Evolutionary conservation across 2,329 filamentous ascomycete genomes (phyloP), one percentile per base, ranked within the genome.

Genomic region (Colletotrichum viniferum): DNA sequence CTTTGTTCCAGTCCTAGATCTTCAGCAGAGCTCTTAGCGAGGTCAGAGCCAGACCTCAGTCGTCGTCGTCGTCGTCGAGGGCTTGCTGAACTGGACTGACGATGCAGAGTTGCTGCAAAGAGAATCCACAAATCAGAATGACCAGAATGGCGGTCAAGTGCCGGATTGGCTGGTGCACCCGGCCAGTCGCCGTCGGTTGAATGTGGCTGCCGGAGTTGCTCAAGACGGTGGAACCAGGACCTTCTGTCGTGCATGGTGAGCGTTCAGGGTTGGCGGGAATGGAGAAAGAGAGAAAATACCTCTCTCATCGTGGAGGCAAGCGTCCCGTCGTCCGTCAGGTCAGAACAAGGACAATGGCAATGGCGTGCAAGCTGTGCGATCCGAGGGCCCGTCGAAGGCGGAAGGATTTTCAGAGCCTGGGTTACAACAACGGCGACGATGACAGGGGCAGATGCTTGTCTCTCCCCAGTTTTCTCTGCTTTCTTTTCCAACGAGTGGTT

Each of bases 61-160:
- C 38, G 16, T 43, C 43, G 14, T 36, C 34, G 14, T 34, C 28
- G 43, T 43, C 43, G 14, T 36, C 34, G 14, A n/a, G 18, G 21
- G 30, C 48, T 26, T 24, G 36, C 18, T 68, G n/a, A 34, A 48
- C 56, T 60, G 24, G 24, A 36, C 56, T 24, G 55, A 71, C 36
- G 34, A 71, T 26, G 24, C 28, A 30, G 24, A 7, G 7, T 32
- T 48, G 21, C 62, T 28, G 43, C n/a, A 28, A 18, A 16, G 34
- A 52, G 14, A 69, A 66, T 69, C 60, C 73, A 67, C 73, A 52
- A 77, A 76, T 70, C 26, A 48, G 14, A 58, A 38, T 26, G 21
- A 38, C n/a, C 36, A 62, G 32, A 73, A 77, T 79, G 80, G 81
- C 80, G 77, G 78, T 83, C 68, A 69, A 38, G 48, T 16, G n/a